phyloP scores from a whole-genome alignment of 2,329 filamentous ascomycete genomes.

The Penicillium palitans region DNA sequence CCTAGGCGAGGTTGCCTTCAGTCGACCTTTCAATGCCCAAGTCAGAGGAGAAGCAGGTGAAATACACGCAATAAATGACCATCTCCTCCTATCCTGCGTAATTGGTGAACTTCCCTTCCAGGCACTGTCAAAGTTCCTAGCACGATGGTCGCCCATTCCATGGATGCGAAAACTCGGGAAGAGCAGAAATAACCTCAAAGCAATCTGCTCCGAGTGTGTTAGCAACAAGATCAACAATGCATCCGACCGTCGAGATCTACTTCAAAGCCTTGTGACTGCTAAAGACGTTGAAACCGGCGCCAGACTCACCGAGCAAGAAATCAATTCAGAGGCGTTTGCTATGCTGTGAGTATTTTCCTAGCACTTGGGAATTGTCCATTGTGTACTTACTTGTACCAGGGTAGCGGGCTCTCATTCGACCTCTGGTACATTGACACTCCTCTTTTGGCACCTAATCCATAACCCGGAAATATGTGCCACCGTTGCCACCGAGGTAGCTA shows the following conservation, averaged over 20 bases:
- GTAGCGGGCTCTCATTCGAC: constrained; percentile 11
- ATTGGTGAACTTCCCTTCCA: constrained; percentile 9
- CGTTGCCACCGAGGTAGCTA: background rate
- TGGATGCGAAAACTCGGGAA: constrained; percentile 9
- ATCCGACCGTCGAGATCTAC: background rate
- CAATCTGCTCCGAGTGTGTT: constrained; percentile 4
- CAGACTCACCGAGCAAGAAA: constrained; percentile 8
- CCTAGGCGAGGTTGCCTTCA: constrained; percentile 7
- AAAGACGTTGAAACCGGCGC: constrained; percentile 3
- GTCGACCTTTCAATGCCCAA: constrained; percentile 5
- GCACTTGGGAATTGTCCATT: background rate
- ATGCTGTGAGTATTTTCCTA: constrained; percentile 1
- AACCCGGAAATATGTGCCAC: background rate
- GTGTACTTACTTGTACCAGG: background rate
- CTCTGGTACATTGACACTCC: constrained; percentile 9
- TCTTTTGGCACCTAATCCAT: constrained; percentile 11
- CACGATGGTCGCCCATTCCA: constrained; percentile 2
- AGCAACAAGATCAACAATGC: constrained; percentile 4
- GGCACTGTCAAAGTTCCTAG: background rate
- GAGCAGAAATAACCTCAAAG: constrained; percentile 10
- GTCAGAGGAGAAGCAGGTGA: constrained; percentile 4
- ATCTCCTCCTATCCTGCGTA: constrained; percentile 4
- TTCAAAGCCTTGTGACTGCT: background rate
- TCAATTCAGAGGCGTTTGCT: constrained; percentile 12
- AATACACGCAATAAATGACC: constrained; percentile 10